Evolutionary conservation across 257 asterid species (phyloP), one percentile per base, ranked within the genome.

Genomic region (Buddleja alternifolia): DNA sequence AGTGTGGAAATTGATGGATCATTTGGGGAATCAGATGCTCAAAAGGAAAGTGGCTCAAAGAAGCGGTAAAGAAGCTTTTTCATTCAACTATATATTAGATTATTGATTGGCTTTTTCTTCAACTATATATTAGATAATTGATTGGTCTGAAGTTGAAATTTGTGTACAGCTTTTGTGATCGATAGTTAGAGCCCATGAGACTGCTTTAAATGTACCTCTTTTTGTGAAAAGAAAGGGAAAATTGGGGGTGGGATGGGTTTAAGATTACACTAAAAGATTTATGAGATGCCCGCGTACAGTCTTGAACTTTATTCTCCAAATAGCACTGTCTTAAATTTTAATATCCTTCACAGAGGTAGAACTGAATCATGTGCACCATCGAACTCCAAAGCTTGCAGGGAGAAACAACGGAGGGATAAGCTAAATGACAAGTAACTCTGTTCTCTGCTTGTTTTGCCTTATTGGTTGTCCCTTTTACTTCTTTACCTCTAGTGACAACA

Each of bases 351-450:
- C 84, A 92, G 96, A 69, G 52, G 75, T 40, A 84, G 96, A 78
- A 62, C 80, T 65, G 98, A 92, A 67, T 60, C 85, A 29, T 84
- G 90, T 63, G 81, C 76, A 69, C 70, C 89, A 45, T 77, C 98
- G 65, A 84, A 85, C 75, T 86, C 98, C 80, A 92, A 92, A 84
- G 98, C 98, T 17, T 84, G 94, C 88, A 80, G 98, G 80, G 98
- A 92, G 88, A 92, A 89, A 78, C 78, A 76, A 66, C 89, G 98
- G 36, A 79, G 98, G 77, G 97, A 92, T 78, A 87, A 74, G 77
- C 95, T 92, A 56, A 92, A 92, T 73, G 97, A 89, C 89, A 87
- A 85, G 98, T 92, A 67, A 73, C 66, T 46, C 4, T 47, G 58
- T 69, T 68, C 63, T 67, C 50, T 53, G 34, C 67, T 66, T 73